Percentiles rank a stretch among this genome's conserved stretches.
phyloP scores from a whole-genome alignment of 1,284 basidiomycete genomes.

The Amylostereum areolatum region DNA sequence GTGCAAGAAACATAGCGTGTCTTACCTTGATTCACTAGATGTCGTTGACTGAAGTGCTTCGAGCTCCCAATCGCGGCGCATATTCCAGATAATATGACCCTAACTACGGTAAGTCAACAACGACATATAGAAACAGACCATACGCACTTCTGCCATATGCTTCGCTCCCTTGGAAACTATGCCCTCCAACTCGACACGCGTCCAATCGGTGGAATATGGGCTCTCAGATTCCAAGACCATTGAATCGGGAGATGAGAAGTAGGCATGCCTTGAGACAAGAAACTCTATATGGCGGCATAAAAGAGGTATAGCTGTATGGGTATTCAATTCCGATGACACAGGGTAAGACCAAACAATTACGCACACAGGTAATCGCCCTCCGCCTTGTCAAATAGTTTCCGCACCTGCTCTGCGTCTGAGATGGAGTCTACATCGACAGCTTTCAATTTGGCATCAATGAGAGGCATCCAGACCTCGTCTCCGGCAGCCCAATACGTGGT shows the following conservation, averaged over 20 bases:
- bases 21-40: too few relatives aligned
- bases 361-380: slow-evolving; percentile 80
- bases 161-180: slow-evolving; percentile 53
- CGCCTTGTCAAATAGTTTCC: slow-evolving; percentile 63
- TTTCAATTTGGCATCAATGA: slow-evolving; percentile 51
- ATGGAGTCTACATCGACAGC: slow-evolving; percentile 39
- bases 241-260: slow-evolving; percentile 35
- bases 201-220: slow-evolving; percentile 56
- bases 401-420: slow-evolving; percentile 49
- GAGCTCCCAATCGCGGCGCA: slow-evolving; percentile 71
- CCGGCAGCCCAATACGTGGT: slow-evolving; percentile 55
- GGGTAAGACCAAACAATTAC: slow-evolving; percentile 22
- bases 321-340: slow-evolving; percentile 13
- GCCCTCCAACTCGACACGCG: slow-evolving; percentile 43
- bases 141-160: slow-evolving; percentile 55
- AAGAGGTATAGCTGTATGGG: slow-evolving; percentile 64
- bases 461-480: slow-evolving; percentile 62
- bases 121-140: slow-evolving; percentile 5
- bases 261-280: slow-evolving; percentile 48
- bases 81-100: slow-evolving; percentile 71
- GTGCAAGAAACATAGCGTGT: too few relatives aligned
- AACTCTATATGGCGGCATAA: slow-evolving; percentile 68
- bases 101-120: slow-evolving; percentile 22
- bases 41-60: slow-evolving; percentile 46
- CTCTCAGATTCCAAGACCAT: slow-evolving; percentile 46